phyloP scores from a whole-genome alignment of 805 yeast species.

The Yamadazyma olivae region DNA sequence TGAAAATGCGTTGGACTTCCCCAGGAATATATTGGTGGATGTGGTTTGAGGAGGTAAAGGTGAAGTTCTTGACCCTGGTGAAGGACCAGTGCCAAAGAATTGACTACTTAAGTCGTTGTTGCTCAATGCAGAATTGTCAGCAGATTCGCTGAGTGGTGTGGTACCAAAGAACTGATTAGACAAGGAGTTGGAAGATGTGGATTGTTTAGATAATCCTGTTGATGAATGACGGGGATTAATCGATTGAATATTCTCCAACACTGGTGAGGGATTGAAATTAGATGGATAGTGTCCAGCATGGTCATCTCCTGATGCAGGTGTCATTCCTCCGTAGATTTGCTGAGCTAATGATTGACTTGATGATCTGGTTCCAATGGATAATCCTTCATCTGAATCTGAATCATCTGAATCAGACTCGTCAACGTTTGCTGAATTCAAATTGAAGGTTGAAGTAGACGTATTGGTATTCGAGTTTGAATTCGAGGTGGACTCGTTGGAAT shows the following conservation, averaged over 20 bases:
- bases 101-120: slow-evolving; percentile 6
- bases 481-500: background rate
- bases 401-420: slow-evolving; percentile 14
- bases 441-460: background rate
- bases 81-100: slow-evolving; percentile 6
- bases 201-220: slow-evolving; percentile 35
- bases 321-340: slow-evolving; percentile 30
- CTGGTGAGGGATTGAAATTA: slow-evolving; percentile 18
- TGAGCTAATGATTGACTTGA: slow-evolving; percentile 44
- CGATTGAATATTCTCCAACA: slow-evolving; percentile 20
- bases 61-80: slow-evolving; percentile 27
- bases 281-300: slow-evolving; percentile 12
- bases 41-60: slow-evolving; percentile 44
- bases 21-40: slow-evolving; percentile 36
- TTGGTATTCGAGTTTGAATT: background rate
- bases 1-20: slow-evolving; percentile 24
- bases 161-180: slow-evolving; percentile 36
- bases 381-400: slow-evolving; percentile 30
- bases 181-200: slow-evolving; percentile 38
- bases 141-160: slow-evolving; percentile 8
- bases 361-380: slow-evolving; percentile 35
- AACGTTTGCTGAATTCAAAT: too few relatives aligned
- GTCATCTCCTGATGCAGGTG: slow-evolving; percentile 23
- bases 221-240: slow-evolving; percentile 36
- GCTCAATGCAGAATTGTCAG: background rate